phyloP scores from a whole-genome alignment of 805 yeast species.

The Grigorovia yakushimaensis region DNA sequence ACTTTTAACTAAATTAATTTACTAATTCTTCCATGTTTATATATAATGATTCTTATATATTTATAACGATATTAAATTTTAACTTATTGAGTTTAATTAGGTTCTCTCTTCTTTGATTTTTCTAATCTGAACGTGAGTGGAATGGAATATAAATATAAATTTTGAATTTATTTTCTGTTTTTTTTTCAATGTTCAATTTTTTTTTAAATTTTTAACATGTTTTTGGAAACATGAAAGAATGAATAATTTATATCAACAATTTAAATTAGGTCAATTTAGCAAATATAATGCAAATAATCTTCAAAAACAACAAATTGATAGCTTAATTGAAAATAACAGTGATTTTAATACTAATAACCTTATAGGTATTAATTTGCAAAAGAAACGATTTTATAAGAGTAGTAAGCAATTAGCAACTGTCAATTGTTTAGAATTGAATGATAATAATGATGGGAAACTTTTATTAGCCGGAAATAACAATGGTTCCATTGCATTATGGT shows the following conservation, averaged over 20 bases:
- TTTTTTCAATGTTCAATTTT: background rate
- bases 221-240: background rate
- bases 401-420: background rate
- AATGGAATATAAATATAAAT: too few relatives aligned
- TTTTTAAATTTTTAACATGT: background rate
- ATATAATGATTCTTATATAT: background rate
- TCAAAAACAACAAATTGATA: conserved; percentile 14
- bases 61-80: background rate
- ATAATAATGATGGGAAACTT: conserved; percentile 13
- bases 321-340: conserved; percentile 10
- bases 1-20: background rate
- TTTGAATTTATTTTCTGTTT: background rate
- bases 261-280: conserved; percentile 1
- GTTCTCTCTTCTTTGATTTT: too few relatives aligned
- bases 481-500: conserved; percentile 29
- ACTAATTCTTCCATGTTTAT: background rate
- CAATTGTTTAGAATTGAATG: conserved; percentile 10
- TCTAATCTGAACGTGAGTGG: too few relatives aligned
- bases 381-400: conserved; percentile 2
- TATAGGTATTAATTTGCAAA: background rate
- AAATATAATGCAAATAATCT: conserved; percentile 5
- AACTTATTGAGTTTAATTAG: too few relatives aligned
- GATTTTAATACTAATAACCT: background rate
- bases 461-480: conserved; percentile 20
- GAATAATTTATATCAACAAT: conserved; percentile 2